Evolutionary conservation across 1,284 basidiomycete genomes (phyloP), one percentile per base, ranked within the genome.

Genomic region (Fomitopsis pinicola): DNA sequence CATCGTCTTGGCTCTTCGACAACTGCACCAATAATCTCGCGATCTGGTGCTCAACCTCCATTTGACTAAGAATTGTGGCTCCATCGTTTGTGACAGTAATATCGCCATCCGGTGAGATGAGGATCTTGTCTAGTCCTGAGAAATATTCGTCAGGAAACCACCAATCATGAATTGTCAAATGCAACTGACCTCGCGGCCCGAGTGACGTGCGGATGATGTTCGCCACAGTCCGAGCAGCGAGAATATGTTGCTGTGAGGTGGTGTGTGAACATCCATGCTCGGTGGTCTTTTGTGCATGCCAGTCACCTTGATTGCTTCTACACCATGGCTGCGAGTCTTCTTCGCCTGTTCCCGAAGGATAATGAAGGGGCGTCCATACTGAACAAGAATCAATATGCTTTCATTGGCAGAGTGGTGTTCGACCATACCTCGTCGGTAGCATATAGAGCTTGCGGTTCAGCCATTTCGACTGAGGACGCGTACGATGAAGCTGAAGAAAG

Each of bases 41-140:
- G 72, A 99, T 97, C 78, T 97, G 96, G 74, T 98, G 96, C 72
- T 99, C 97, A 56, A 99, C 95, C 78, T 98, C 93, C 94, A 97
- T 97, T 79, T 96, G 94, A 48, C 91, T 85, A 55, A 98, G 81
- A 67, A 98, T 98, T 22, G 95, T 98, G 14, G 97, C 97, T 56
- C 97, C 97, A 78, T 99, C 97, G 77, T 99, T 99, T 22, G 97
- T 98, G 52, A 99, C 97, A 55, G 95, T 98, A 70, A 99, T 99
- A 71, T 99, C 97, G 56, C 97, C 97, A 80, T 99, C 97, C 33
- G 96, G 91, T 45, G 94, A 96, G 73, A 99, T 98, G 72, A 99
- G 86, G 75, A 99, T 98, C 87, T 99, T 99, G 84, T 99, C 97
- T 62, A 99, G 85, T 55, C 97, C 96, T 94, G 66, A 33, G 55